phyloP scores from a whole-genome alignment of 495 filamentous ascomycete genomes.

The Neurospora africana region DNA sequence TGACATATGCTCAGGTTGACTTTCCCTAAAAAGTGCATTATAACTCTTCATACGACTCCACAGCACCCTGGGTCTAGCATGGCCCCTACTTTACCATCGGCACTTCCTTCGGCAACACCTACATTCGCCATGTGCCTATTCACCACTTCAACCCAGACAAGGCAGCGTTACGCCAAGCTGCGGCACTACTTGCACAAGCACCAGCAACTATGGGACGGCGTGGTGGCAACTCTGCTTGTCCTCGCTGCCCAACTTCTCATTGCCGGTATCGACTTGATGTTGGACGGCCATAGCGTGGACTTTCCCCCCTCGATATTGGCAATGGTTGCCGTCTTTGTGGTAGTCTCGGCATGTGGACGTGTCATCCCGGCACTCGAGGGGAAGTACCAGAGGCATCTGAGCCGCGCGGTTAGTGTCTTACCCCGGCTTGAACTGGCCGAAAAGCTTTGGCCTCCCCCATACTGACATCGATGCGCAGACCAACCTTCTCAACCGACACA shows the following conservation, averaged over 20 bases:
- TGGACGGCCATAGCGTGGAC: conserved; percentile 10
- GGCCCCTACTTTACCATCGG: conserved; percentile 1
- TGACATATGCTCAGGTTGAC: conserved; percentile 7
- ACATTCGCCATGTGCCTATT: neutral
- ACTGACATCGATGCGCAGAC: neutral
- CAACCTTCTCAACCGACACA: conserved; percentile 35
- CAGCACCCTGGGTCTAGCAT: neutral
- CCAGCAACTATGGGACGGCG: conserved; percentile 6
- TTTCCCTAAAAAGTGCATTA: neutral
- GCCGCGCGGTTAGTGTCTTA: conserved; percentile 19
- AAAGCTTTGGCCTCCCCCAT: neutral
- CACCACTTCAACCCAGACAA: neutral
- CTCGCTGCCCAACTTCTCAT: conserved; percentile 19
- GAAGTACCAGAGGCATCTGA: conserved; percentile 26
- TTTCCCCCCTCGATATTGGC: conserved; percentile 24
- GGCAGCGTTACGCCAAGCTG: neutral
- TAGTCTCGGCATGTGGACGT: conserved; percentile 2
- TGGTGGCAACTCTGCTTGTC: conserved; percentile 10
- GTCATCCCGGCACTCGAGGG: conserved; percentile 10
- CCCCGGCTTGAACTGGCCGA: neutral
- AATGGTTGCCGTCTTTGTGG: conserved; percentile 18
- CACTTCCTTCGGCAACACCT: neutral
- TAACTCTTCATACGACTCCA: neutral
- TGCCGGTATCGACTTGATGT: conserved; percentile 12
- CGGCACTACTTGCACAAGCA: neutral